Evolutionary conservation across 2,329 filamentous ascomycete genomes (phyloP).

Genomic region (Trichoderma endophyticum): DNA sequence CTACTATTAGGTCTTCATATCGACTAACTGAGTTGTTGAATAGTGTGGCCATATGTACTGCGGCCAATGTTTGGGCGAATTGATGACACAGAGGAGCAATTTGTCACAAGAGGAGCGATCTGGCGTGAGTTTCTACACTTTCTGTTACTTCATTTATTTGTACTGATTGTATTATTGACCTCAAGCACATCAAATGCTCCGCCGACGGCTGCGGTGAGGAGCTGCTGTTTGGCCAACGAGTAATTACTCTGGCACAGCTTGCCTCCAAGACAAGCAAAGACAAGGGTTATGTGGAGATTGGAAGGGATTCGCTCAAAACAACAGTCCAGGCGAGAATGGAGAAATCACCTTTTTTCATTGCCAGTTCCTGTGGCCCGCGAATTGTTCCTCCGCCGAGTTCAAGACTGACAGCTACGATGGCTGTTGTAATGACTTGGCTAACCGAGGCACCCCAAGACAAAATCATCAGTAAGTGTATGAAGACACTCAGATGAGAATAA

Average conservation of each 20-base stretch:
- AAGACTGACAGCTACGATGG: slow-evolving; percentile 28
- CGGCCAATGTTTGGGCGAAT: slow-evolving; percentile 21
- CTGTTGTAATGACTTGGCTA: slow-evolving; percentile 34
- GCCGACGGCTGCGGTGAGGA: accelerated
- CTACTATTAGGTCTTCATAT: accelerated
- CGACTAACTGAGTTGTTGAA: slow-evolving; percentile 7
- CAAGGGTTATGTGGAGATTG: slow-evolving; percentile 21
- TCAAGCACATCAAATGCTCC: not conserved
- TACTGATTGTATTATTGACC: too few relatives aligned
- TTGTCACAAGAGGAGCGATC: not conserved
- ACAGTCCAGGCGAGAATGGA: not conserved
- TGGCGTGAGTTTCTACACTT: not conserved
- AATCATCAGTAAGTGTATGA: slow-evolving; percentile 36
- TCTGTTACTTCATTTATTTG: too few relatives aligned
- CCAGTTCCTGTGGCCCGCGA: not conserved
- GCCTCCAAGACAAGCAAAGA: not conserved
- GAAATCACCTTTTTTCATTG: not conserved
- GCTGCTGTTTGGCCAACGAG: not conserved
- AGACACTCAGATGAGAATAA: not conserved
- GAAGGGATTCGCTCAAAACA: slow-evolving; percentile 23
- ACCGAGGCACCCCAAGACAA: slow-evolving; percentile 34
- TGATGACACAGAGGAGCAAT: not conserved
- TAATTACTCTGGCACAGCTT: slow-evolving; percentile 11
- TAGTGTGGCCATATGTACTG: slow-evolving; percentile 38
- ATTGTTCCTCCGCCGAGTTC: slow-evolving; percentile 32